Percentiles rank a stretch among this genome's conserved stretches.
These are phyloP conservation scores for Nothophoma quercina DNA, from an alignment of 2,329 filamentous ascomycete species.

Conservation along the genomic window DNA sequence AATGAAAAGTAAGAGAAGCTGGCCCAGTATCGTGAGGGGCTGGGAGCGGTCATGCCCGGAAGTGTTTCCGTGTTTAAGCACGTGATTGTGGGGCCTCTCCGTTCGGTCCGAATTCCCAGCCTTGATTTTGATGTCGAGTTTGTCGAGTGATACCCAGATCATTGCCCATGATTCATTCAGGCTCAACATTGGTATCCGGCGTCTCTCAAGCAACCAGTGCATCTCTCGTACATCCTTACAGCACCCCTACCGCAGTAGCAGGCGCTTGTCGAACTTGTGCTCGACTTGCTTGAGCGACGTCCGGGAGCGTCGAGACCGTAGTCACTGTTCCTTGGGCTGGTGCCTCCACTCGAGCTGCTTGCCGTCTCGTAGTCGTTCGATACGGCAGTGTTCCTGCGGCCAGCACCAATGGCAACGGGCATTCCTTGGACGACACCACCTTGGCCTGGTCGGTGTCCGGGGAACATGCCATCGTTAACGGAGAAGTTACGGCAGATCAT, in stretches of 20 bases:
- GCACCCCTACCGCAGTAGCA: slow-evolving; percentile 50
- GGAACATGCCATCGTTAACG: slow-evolving; percentile 91
- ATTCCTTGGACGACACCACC: slow-evolving; percentile 65
- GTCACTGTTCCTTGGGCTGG: slow-evolving; percentile 61
- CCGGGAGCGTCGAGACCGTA: slow-evolving; percentile 51
- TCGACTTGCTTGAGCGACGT: slow-evolving; percentile 47
- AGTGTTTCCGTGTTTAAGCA: not conserved
- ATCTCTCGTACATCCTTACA: slow-evolving; percentile 53
- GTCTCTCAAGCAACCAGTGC: slow-evolving; percentile 52
- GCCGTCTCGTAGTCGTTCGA: slow-evolving; percentile 59
- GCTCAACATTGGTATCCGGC: slow-evolving; percentile 46
- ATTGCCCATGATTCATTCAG: not conserved
- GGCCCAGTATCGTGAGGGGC: not conserved
- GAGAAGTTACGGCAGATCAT: slow-evolving; percentile 98
- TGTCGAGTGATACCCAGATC: not conserved
- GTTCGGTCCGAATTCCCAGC: not conserved
- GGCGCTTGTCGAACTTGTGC: slow-evolving; percentile 32
- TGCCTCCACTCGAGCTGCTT: slow-evolving; percentile 62
- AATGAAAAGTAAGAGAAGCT: not conserved
- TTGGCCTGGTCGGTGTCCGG: slow-evolving; percentile 62
- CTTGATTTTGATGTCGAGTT: not conserved
- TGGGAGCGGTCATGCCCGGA: not conserved
- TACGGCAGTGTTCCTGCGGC: slow-evolving; percentile 59
- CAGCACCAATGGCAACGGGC: slow-evolving; percentile 70
- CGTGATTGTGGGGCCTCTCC: not conserved